Conservation (phyloP, 352 stramenopile species). For the Bremia lactucae region DNA sequence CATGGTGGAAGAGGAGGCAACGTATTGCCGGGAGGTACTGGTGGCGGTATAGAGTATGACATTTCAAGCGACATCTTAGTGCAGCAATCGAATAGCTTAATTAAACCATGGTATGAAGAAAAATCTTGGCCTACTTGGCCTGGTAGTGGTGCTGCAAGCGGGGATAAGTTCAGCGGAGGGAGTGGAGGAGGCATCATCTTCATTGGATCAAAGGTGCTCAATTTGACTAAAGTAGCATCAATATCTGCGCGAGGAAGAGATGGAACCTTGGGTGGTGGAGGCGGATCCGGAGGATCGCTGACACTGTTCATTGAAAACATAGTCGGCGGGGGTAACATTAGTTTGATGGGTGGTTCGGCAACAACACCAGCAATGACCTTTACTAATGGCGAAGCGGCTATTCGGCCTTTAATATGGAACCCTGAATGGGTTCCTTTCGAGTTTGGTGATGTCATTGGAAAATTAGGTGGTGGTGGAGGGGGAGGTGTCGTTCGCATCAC, state of each 20-base stretch:
- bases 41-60: conserved; percentile 36
- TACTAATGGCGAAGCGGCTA: conserved; percentile 3
- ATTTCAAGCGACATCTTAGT: conserved; percentile 13
- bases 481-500: conserved; percentile 50
- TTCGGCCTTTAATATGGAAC: conserved; percentile 27
- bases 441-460: conserved; percentile 12
- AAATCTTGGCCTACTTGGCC: conserved; percentile 53
- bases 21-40: conserved; percentile 39
- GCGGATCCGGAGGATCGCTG: conserved; percentile 58
- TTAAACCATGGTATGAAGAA: conserved; percentile 5
- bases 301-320: conserved; percentile 50
- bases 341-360: conserved; percentile 42
- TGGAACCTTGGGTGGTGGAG: conserved; percentile 53
- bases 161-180: conserved; percentile 47
- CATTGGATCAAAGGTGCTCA: conserved; percentile 39
- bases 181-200: conserved; percentile 67
- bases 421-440: conserved; percentile 3
- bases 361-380: conserved; percentile 5
- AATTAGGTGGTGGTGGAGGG: conserved; percentile 44
- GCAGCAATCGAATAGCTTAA: conserved; percentile 5
- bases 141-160: conserved; percentile 45
- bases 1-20: conserved; percentile 56
- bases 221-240: conserved; percentile 27
- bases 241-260: conserved; percentile 43
- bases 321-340: conserved; percentile 41